Evolutionary conservation across 1,284 basidiomycete genomes (phyloP), one percentile per base, ranked within the genome.

Genomic region (Ustilago nuda): DNA sequence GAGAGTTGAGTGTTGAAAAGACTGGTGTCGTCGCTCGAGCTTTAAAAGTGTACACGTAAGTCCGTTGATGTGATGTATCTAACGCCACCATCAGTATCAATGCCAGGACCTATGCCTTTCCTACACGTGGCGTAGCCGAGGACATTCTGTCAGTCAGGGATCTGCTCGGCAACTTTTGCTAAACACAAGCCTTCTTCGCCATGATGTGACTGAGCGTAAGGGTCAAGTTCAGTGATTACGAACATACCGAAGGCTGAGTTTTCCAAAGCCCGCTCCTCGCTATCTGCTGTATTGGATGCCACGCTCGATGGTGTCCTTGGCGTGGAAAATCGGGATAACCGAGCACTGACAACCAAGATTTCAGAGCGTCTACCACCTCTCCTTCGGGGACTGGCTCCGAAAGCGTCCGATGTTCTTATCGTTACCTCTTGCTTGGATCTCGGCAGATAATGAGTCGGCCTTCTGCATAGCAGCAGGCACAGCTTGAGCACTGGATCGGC

Each of bases 41-140:
- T 19, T 7, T 19, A 7, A 11, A 7, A n/a, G 43, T 19, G 43
- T 8, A 45, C n/a, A 15, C n/a, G n/a, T 19, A 37, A 8, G n/a
- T 45, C n/a, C n/a, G 4, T 45, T 45, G 43, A 45, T 45, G 19
- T 45, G 8, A 45, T 45, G 17, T 45, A 4, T n/a, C 6, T 1
- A 15, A 8, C 43, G 7, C 3, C 6, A 19, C 19, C n/a, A 23
- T 19, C n/a, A 19, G 43, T 19, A 45, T n/a, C 43, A 50, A 23
- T 52, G 65, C 65, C 65, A 67, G 57, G 65, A 48, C 37, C 33
- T 13, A 3, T 35, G 27, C 4, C 4, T 17, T 45, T 5, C 19
- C 51, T 54, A 35, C 59, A 67, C 65, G 59, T 67, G 59, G 65
- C 43, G 12, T 19, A 58, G 59, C 59, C 55, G 59, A 61, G 48